phyloP scores from a whole-genome alignment of 805 yeast species.

The Cyberlindnera euphorbiiphila region DNA sequence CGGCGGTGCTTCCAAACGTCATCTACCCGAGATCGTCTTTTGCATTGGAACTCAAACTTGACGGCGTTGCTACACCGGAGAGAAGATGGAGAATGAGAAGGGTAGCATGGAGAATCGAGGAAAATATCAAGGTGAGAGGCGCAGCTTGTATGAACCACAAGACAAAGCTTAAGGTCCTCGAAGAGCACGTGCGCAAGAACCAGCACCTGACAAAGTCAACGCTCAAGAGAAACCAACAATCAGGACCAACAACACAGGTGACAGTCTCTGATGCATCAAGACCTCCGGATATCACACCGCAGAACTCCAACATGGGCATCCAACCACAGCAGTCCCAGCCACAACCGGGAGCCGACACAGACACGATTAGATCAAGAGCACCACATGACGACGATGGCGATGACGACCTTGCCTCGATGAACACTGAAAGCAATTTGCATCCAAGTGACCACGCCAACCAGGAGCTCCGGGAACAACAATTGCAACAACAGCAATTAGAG shows the following conservation, averaged over 20 bases:
- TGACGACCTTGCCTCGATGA: constrained; percentile 14
- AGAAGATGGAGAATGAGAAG: constrained; percentile 90
- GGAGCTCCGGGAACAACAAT: constrained; percentile 27
- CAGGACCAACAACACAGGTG: constrained; percentile 36
- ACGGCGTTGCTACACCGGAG: constrained; percentile 57
- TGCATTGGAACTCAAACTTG: constrained; percentile 77
- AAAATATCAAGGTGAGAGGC: constrained; percentile 60
- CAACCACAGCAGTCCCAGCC: constrained; percentile 9
- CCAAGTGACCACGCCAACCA: constrained; percentile 34
- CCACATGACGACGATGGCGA: no score
- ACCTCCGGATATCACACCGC: constrained; percentile 14
- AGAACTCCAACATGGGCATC: constrained; percentile 14
- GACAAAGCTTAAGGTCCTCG: constrained; percentile 42
- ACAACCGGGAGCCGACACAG: no score
- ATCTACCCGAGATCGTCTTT: constrained; percentile 84
- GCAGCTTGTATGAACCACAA: constrained; percentile 56
- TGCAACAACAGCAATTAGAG: constrained; percentile 15
- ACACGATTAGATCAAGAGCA: no score
- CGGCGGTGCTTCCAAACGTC: constrained; percentile 84
- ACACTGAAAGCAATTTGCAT: constrained; percentile 16
- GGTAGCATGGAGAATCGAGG: constrained; percentile 85
- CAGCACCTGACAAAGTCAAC: constrained; percentile 20
- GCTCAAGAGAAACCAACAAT: constrained; percentile 35
- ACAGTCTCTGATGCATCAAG: constrained; percentile 30
- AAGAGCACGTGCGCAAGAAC: constrained; percentile 37